Percentiles rank a stretch among this genome's conserved stretches.
Evolutionary conservation across 495 filamentous ascomycete species (phyloP).

Genomic region (Pyronema omphalodes): DNA sequence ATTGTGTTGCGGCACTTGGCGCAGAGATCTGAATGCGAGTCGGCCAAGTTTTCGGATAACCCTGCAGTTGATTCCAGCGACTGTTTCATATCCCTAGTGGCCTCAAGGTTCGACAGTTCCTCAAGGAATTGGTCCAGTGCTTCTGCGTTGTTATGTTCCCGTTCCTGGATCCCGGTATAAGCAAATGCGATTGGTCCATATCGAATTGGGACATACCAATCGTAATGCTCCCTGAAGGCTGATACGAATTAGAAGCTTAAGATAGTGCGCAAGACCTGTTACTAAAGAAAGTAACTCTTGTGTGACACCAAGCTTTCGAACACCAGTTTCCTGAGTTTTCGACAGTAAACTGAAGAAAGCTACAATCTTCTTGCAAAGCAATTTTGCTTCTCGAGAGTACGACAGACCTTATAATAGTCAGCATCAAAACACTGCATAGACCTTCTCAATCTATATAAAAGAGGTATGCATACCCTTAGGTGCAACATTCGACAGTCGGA

Average conservation of each 20-base stretch:
- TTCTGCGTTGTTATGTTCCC: constrained; percentile 52
- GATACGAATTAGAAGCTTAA: constrained; percentile 94
- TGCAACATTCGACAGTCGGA: constrained; percentile 44
- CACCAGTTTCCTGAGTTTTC: constrained; percentile 78
- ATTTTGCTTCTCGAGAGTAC: constrained; percentile 85
- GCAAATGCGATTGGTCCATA: neutral
- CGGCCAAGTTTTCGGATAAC: constrained; percentile 47
- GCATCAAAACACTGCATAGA: constrained; percentile 6
- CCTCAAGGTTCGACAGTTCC: constrained; percentile 56
- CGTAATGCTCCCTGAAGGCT: constrained; percentile 85
- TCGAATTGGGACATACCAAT: constrained; percentile 27
- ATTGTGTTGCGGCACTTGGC: constrained; percentile 63
- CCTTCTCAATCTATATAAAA: neutral
- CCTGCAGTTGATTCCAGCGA: constrained; percentile 57
- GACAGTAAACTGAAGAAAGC: constrained; percentile 90
- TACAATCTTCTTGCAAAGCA: constrained; percentile 98
- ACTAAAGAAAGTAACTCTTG: constrained; percentile 91
- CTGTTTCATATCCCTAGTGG: constrained; percentile 48
- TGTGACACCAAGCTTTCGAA: constrained; percentile 79
- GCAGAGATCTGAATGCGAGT: constrained; percentile 67
- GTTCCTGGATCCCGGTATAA: constrained; percentile 34
- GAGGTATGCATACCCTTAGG: constrained; percentile 45
- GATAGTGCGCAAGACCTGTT: constrained; percentile 90
- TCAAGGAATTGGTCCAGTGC: constrained; percentile 66
- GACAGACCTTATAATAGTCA: constrained; percentile 45